Base-by-base conservation (phyloP, 2,329 filamentous ascomycete genomes). In the Dactylellina haptotyla region DNA sequence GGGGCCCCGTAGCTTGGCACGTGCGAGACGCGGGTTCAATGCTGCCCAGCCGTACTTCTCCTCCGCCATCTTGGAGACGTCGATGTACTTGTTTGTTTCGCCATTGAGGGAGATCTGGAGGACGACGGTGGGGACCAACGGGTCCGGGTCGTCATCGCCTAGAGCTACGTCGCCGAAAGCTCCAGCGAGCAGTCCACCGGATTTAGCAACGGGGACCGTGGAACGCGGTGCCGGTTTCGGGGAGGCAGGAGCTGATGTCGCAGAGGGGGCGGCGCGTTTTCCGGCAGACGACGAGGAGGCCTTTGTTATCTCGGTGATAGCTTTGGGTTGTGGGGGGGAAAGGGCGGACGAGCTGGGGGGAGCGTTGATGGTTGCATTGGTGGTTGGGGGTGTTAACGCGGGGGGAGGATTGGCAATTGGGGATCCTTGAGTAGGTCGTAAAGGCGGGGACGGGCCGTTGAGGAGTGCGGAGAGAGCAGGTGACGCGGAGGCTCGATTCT, bases 41-140 rank as follows among this genome's bases (percentile, higher is more conserved):
- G 94, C 95, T 75, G 96, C 93, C 85, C 94, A 97, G 23, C 95
- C 95, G 80, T 97, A 98, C 75, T 90, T 90, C 75, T 96, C 93
- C 81, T 97, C 92, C 9, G 96, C 95, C 81, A 98, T 85, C 46
- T 92, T 91, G 78, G 94, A 93, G 76, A 98, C 97, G 80, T 98
- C 98, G 82, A 99, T 88, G 74, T 96, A 94, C 76, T 94, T 92
- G 80, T 97, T 97, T 34, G 87, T 90, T 77, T 91, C 88, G 41
- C 92, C 91, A 67, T 89, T 87, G 39, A 99, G 85, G 0, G 91
- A 88, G 66, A 99, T 89, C 63, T 90, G 89, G 16, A 99, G 85
- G 59, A 96, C 87, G 75, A 99, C 97, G 3, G 88, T 96, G 41
- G 88, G 93, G 1, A 86, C 87, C 66, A 84, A 81, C 1, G 83